These are phyloP conservation scores for Phlyctochytrium arcticum DNA, from an alignment of 192 early-diverging fungal species.

Conservation along the genomic window DNA sequence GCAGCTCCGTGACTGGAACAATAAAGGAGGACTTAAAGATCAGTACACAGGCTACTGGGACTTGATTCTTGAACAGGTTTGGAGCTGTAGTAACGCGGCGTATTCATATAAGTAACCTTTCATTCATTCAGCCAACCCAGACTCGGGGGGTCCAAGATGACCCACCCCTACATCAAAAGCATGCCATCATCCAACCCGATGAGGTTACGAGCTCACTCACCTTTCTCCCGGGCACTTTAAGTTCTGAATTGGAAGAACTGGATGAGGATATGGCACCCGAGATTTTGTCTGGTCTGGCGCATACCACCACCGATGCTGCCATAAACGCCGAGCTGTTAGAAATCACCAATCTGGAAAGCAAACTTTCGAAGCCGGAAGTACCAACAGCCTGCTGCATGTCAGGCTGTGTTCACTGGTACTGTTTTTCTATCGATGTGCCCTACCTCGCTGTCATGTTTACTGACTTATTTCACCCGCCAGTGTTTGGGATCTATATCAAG, in stretches of 20 bases:
- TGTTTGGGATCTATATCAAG: constrained; percentile 12
- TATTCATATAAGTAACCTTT: neutral
- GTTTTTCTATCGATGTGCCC: neutral
- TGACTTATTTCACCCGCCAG: neutral
- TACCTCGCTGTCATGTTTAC: neutral
- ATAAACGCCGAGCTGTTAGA: neutral
- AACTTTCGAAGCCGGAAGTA: neutral
- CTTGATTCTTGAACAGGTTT: constrained; percentile 18
- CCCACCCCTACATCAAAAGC: too few relatives aligned
- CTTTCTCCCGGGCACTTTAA: constrained; percentile 8
- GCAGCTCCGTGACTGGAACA: too few relatives aligned
- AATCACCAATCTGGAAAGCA: neutral
- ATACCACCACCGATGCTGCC: neutral
- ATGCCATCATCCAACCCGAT: too few relatives aligned
- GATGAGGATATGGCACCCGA: neutral
- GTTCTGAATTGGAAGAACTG: neutral
- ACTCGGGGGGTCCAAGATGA: too few relatives aligned
- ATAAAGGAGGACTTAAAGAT: neutral
- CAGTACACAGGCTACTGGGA: constrained; percentile 12
- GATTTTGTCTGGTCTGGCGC: neutral
- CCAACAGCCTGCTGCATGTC: constrained; percentile 24
- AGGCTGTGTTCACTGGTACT: constrained; percentile 9
- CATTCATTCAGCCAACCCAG: neutral
- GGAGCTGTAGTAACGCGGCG: too few relatives aligned
- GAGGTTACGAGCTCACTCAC: neutral